A percentile compares a stretch with the other conserved stretches of the same genome.
Evolutionary conservation across 2,329 filamentous ascomycete genomes (phyloP).

Genomic region (Clarireedia sp.): DNA sequence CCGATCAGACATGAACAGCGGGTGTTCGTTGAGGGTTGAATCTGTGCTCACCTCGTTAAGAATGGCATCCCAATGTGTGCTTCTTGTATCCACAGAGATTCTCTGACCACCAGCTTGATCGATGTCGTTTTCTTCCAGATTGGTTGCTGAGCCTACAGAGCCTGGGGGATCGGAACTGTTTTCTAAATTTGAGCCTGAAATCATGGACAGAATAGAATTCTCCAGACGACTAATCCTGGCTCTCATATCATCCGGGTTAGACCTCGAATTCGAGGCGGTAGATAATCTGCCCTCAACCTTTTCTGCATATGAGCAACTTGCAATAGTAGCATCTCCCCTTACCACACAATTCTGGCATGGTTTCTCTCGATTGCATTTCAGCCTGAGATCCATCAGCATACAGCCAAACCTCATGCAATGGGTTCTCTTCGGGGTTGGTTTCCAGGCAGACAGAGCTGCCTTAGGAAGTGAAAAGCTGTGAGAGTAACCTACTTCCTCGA

Average conservation of each 20-base stretch:
- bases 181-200: conserved; percentile 23
- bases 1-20: neutral
- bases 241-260: conserved; percentile 39
- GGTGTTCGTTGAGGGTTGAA: neutral
- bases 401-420: neutral
- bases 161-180: neutral
- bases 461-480: too few relatives aligned
- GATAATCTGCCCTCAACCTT: conserved; percentile 35
- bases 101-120: conserved; percentile 12
- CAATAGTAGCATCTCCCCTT: conserved; percentile 35
- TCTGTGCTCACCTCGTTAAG: conserved; percentile 43
- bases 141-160: neutral
- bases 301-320: conserved; percentile 42
- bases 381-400: conserved; percentile 10
- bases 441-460: too few relatives aligned
- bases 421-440: too few relatives aligned
- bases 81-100: conserved; percentile 28
- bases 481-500: conserved; percentile 16
- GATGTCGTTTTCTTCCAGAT: neutral
- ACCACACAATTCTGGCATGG: conserved; percentile 47
- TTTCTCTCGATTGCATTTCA: conserved; percentile 45
- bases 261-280: conserved; percentile 5
- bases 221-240: conserved; percentile 46
- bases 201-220: conserved; percentile 47
- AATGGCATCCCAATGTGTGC: conserved; percentile 52